These are phyloP conservation scores for Tetradesmus obliquus DNA, from an alignment of 139 green algal genomes.

Conservation along the genomic window DNA sequence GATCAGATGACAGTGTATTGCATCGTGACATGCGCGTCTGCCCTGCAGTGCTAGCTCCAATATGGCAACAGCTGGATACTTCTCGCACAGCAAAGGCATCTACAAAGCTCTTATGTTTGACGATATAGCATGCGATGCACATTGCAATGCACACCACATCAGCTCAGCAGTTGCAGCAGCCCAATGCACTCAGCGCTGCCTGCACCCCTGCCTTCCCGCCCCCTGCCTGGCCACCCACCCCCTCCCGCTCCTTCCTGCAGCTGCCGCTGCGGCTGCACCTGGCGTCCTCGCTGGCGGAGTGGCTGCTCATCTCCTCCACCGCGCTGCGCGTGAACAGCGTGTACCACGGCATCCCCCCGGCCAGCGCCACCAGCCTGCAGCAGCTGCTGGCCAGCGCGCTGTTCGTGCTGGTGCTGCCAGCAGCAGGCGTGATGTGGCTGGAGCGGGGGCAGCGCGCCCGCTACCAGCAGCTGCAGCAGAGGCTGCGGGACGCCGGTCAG, in stretches of 20 bases:
- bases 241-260: background rate
- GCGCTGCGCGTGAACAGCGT: background rate
- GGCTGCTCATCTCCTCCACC: slow-evolving; percentile 23
- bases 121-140: too few relatives aligned
- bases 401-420: slow-evolving; percentile 20
- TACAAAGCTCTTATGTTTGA: too few relatives aligned
- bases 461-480: background rate
- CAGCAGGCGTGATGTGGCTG: background rate
- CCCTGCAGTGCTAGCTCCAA: background rate
- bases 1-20: background rate
- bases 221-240: background rate
- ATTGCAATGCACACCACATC: too few relatives aligned
- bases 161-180: background rate
- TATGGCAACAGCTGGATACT: background rate
- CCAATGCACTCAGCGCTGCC: background rate
- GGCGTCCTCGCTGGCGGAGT: background rate
- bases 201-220: background rate
- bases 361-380: background rate
- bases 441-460: background rate
- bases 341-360: background rate
- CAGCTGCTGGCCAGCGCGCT: slow-evolving; percentile 7
- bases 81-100: background rate
- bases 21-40: background rate
- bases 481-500: background rate
- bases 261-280: background rate